These are phyloP conservation scores for Phytopythium helicoides DNA, from an alignment of 352 stramenopile species.

Conservation along the genomic window DNA sequence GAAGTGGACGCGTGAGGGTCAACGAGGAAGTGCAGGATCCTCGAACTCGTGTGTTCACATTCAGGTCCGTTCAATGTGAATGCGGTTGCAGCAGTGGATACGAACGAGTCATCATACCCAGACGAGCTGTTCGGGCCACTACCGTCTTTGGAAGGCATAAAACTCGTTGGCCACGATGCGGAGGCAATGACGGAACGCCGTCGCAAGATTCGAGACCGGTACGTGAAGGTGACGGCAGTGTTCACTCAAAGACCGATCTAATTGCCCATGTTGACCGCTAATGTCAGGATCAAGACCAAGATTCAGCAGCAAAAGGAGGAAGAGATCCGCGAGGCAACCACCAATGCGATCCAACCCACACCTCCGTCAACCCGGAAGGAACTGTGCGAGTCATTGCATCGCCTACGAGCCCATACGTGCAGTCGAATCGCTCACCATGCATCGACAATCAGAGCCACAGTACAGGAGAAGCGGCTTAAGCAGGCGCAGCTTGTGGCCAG, in stretches of 20 bases:
- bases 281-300: slow-evolving; percentile 23
- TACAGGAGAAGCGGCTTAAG: slow-evolving; percentile 14
- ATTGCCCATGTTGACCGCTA: background rate
- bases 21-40: slow-evolving; percentile 4
- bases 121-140: slow-evolving; percentile 11
- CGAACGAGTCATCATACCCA: no score
- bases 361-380: slow-evolving; percentile 24
- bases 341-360: background rate
- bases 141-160: background rate
- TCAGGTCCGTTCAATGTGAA: slow-evolving; percentile 47
- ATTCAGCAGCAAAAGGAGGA: slow-evolving; percentile 6
- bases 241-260: background rate
- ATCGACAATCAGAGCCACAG: slow-evolving; percentile 7
- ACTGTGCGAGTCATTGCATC: slow-evolving; percentile 41
- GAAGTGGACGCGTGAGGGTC: background rate
- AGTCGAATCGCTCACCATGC: slow-evolving; percentile 19
- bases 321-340: slow-evolving; percentile 9
- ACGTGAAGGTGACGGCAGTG: slow-evolving; percentile 5
- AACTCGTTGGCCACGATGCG: background rate
- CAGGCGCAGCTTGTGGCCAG: slow-evolving; percentile 28
- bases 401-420: slow-evolving; percentile 22
- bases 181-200: slow-evolving; percentile 21
- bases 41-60: slow-evolving; percentile 24
- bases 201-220: slow-evolving; percentile 31
- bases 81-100: no score